A percentile compares a stretch with the other conserved stretches of the same genome.
Evolutionary conservation across 345 rosid genomes (phyloP).

Genomic region (Melastoma malabathricum): DNA sequence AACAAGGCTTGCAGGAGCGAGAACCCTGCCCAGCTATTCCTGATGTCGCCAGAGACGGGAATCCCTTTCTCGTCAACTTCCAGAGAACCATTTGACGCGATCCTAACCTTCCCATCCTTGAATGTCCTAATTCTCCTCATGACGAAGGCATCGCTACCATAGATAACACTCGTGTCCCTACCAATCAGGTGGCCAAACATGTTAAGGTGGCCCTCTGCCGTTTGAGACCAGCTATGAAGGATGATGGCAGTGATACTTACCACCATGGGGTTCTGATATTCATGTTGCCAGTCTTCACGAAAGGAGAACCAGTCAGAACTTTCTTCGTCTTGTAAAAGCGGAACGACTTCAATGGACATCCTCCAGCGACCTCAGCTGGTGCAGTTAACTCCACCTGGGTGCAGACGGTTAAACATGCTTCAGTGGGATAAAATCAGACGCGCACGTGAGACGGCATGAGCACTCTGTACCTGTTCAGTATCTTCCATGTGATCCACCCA

Average conservation of each 20-base stretch:
- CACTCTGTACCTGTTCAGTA: conserved; percentile 52
- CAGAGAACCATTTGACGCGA: conserved; percentile 39
- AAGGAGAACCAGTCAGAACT: conserved; percentile 22
- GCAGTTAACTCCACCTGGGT: conserved; percentile 46
- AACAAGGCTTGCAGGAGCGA: conserved; percentile 61
- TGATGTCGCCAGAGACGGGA: conserved; percentile 62
- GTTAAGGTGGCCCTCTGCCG: too few relatives aligned
- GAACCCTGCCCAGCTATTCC: conserved; percentile 79
- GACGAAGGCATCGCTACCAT: conserved; percentile 52
- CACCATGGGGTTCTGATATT: conserved; percentile 84
- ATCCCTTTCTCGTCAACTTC: conserved; percentile 44
- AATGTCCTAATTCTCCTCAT: conserved; percentile 59
- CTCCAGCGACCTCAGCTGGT: conserved; percentile 34
- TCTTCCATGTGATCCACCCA: conserved; percentile 83
- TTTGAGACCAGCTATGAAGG: too few relatives aligned
- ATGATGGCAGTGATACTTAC: conserved; percentile 15
- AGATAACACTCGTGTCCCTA: conserved; percentile 78
- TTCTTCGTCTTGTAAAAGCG: conserved; percentile 43
- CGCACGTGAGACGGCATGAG: too few relatives aligned
- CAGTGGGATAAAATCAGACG: too few relatives aligned
- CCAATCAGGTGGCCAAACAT: not conserved
- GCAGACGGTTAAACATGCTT: not conserved
- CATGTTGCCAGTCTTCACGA: conserved; percentile 25
- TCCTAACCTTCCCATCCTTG: conserved; percentile 57
- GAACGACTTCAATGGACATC: conserved; percentile 58